These are phyloP conservation scores for Lachancea mirantina DNA, from an alignment of 805 yeast species.

Conservation along the genomic window DNA sequence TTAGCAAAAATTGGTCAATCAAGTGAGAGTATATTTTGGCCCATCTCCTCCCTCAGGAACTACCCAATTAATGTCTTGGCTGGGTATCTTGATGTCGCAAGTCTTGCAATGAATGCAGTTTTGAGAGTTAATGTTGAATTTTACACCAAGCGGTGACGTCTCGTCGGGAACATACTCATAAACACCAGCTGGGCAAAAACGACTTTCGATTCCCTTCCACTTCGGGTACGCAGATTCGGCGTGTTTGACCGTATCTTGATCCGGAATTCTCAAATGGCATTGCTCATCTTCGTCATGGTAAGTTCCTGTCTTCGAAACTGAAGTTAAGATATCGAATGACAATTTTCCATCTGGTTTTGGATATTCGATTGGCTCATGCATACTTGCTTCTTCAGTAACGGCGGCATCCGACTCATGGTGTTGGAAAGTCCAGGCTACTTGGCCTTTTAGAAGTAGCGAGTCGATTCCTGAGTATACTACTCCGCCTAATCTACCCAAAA, in stretches of 20 bases:
- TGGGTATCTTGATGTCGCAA: slow-evolving; percentile 94
- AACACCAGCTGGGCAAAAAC: slow-evolving; percentile 98
- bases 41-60: slow-evolving; percentile 99
- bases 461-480: slow-evolving; percentile 77
- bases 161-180: slow-evolving; percentile 81
- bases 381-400: slow-evolving; percentile 59
- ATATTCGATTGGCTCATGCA: slow-evolving; percentile 67
- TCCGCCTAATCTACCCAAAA: slow-evolving; percentile 73
- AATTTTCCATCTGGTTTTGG: slow-evolving; percentile 95
- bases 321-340: slow-evolving; percentile 85
- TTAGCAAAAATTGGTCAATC: slow-evolving; percentile 6
- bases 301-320: slow-evolving; percentile 96
- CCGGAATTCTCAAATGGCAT: slow-evolving; percentile 70
- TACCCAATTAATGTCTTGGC: slow-evolving; percentile 90
- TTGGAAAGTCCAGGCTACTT: slow-evolving; percentile 80
- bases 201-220: slow-evolving; percentile 79
- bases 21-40: slow-evolving; percentile 88
- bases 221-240: slow-evolving; percentile 62
- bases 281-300: slow-evolving; percentile 91
- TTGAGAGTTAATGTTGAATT: slow-evolving; percentile 90
- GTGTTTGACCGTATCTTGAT: slow-evolving; percentile 59
- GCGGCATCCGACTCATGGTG: slow-evolving; percentile 65
- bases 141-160: slow-evolving; percentile 49
- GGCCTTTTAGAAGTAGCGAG: slow-evolving; percentile 70
- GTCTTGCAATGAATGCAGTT: slow-evolving; percentile 98